Percentiles rank a stretch among this genome's conserved stretches.
Conservation (phyloP, 2,329 filamentous ascomycete species). For the Clonostachys solani region DNA sequence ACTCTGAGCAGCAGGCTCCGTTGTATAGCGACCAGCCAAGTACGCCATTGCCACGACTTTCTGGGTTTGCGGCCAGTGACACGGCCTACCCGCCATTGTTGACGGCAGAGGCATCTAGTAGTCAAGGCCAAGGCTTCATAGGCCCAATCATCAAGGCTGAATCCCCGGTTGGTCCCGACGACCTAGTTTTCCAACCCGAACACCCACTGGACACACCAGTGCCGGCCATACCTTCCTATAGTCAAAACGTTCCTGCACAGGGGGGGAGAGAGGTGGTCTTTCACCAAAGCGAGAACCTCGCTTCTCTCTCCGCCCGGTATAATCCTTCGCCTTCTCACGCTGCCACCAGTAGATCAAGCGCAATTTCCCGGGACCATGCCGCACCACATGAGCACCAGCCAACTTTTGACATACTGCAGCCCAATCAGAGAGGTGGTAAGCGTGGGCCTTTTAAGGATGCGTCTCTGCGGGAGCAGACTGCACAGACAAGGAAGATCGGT, state of each 20-base stretch:
- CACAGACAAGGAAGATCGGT: conserved; percentile 51
- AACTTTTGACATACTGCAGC: conserved; percentile 18
- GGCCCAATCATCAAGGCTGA: too few relatives aligned
- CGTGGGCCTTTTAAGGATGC: conserved; percentile 51
- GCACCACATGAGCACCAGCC: conserved; percentile 13
- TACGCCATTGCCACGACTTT: neutral
- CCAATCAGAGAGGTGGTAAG: conserved; percentile 25
- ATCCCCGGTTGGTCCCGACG: too few relatives aligned
- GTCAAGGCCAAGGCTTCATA: too few relatives aligned
- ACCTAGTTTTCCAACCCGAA: too few relatives aligned
- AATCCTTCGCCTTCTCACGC: neutral
- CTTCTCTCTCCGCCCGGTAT: neutral
- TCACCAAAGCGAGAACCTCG: too few relatives aligned
- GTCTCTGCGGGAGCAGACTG: conserved; percentile 47
- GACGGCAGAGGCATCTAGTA: neutral
- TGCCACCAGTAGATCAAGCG: neutral
- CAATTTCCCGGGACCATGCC: conserved; percentile 10
- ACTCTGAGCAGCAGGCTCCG: neutral
- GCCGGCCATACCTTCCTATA: too few relatives aligned
- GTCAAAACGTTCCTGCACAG: too few relatives aligned
- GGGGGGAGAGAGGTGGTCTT: too few relatives aligned
- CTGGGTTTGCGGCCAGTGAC: too few relatives aligned
- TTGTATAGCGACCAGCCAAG: neutral
- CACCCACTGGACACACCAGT: too few relatives aligned
- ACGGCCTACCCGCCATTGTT: neutral